These are phyloP conservation scores for Aspergillus persii DNA, from an alignment of 2,329 filamentous ascomycete genomes.

Conservation along the genomic window DNA sequence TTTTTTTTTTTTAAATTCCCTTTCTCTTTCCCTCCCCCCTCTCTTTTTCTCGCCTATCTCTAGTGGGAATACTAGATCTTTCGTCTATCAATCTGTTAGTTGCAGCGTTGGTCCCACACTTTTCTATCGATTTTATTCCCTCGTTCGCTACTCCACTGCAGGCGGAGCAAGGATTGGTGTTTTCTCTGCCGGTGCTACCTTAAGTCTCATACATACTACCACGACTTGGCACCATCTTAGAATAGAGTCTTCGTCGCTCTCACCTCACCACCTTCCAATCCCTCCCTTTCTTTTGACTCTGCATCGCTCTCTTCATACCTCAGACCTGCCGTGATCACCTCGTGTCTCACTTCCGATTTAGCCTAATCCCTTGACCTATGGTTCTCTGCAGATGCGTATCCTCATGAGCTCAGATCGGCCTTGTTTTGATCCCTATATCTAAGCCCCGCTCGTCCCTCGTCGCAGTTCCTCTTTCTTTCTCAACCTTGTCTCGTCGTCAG, in stretches of 20 bases:
- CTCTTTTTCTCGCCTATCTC: not conserved
- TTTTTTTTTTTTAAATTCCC: too few relatives aligned
- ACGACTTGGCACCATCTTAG: constrained; percentile 17
- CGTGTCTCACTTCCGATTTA: constrained; percentile 5
- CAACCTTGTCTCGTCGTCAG: not conserved
- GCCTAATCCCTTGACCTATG: constrained; percentile 7
- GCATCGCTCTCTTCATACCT: not conserved
- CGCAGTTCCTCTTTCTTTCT: not conserved
- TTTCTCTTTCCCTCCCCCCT: too few relatives aligned
- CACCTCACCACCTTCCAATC: not conserved
- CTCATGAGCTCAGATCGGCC: constrained; percentile 14
- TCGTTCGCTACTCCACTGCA: constrained; percentile 11
- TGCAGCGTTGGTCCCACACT: constrained; percentile 9
- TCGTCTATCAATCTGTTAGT: not conserved
- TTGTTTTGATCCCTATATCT: constrained; percentile 6
- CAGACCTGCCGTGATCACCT: not conserved
- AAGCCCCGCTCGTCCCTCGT: constrained; percentile 2
- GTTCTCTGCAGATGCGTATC: constrained; percentile 9
- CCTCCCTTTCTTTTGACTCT: not conserved
- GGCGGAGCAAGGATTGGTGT: constrained; percentile 9
- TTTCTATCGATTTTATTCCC: constrained; percentile 7
- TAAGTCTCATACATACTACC: constrained; percentile 15
- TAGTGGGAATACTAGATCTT: not conserved
- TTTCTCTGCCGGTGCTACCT: constrained; percentile 19
- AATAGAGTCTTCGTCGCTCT: constrained; percentile 3